Conservation (phyloP, 441 rosid genomes). For the Aquilaria agallochum region DNA sequence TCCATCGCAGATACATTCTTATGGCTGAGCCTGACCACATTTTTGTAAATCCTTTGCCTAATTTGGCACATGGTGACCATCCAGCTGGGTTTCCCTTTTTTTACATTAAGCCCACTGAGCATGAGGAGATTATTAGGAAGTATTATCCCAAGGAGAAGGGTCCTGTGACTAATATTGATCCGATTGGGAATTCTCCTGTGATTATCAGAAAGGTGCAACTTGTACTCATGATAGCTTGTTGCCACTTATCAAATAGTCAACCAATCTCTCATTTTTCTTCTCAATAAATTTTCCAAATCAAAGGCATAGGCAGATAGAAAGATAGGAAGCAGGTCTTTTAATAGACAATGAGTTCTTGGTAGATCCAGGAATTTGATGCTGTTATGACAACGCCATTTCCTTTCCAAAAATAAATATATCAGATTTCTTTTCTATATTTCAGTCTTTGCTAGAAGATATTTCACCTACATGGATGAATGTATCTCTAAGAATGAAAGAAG, state of each 20-base stretch:
- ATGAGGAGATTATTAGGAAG: slow-evolving; percentile 51
- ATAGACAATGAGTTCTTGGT: too few species aligned
- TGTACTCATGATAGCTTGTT: background rate
- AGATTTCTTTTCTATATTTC: slow-evolving; percentile 15
- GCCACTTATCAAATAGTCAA: too few species aligned
- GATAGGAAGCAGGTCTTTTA: too few species aligned
- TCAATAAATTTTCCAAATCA: background rate
- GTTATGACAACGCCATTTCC: background rate
- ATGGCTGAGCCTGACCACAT: slow-evolving; percentile 92
- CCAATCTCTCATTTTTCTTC: background rate
- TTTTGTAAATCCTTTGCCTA: slow-evolving; percentile 67
- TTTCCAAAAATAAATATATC: background rate
- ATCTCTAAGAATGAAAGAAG: slow-evolving; percentile 74
- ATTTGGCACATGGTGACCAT: slow-evolving; percentile 49
- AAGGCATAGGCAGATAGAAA: background rate
- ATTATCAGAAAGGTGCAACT: slow-evolving; percentile 57
- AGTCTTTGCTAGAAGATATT: slow-evolving; percentile 63
- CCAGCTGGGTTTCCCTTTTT: slow-evolving; percentile 80
- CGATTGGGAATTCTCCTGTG: slow-evolving; percentile 83
- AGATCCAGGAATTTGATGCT: background rate
- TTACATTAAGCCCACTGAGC: slow-evolving; percentile 61
- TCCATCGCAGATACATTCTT: slow-evolving; percentile 52
- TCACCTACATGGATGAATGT: slow-evolving; percentile 81
- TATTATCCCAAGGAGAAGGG: slow-evolving; percentile 70
- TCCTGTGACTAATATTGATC: slow-evolving; percentile 59